phyloP scores from a whole-genome alignment of 1,284 basidiomycete species.

The Melampsora larici-populina region DNA sequence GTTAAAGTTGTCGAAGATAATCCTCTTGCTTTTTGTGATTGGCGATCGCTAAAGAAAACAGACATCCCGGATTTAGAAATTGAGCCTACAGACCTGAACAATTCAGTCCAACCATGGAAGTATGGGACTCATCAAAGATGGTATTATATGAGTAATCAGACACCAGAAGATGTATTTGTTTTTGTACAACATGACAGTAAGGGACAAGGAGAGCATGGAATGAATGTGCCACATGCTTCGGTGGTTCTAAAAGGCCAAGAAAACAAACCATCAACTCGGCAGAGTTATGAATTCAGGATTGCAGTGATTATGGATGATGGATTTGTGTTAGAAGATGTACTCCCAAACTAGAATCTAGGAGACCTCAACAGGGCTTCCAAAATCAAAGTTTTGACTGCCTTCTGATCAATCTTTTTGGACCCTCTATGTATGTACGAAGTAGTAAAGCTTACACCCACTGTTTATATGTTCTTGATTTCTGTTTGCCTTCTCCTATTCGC shows the following conservation, averaged over 20 bases:
- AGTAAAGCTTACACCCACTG: too few relatives aligned
- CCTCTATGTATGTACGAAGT: too few relatives aligned
- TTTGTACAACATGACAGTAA: not conserved
- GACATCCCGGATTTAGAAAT: not conserved
- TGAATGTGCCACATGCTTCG: not conserved
- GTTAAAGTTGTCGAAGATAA: not conserved
- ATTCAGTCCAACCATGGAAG: not conserved
- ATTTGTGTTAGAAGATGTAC: too few relatives aligned
- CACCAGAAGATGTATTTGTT: not conserved
- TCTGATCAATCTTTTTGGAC: too few relatives aligned
- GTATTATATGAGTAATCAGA: not conserved
- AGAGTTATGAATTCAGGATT: not conserved
- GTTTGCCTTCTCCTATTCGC: too few relatives aligned
- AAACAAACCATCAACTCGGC: not conserved
- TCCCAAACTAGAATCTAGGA: too few relatives aligned
- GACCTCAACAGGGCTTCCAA: too few relatives aligned
- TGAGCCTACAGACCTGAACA: not conserved
- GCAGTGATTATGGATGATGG: not conserved
- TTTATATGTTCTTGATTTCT: too few relatives aligned
- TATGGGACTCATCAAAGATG: not conserved
- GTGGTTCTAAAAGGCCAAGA: not conserved
- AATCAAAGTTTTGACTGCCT: too few relatives aligned
- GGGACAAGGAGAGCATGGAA: not conserved
- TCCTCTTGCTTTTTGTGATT: not conserved
- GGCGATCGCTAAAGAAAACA: not conserved